Evolutionary conservation across 805 yeast genomes (phyloP).

Genomic region (Metschnikowia amazonensis): DNA sequence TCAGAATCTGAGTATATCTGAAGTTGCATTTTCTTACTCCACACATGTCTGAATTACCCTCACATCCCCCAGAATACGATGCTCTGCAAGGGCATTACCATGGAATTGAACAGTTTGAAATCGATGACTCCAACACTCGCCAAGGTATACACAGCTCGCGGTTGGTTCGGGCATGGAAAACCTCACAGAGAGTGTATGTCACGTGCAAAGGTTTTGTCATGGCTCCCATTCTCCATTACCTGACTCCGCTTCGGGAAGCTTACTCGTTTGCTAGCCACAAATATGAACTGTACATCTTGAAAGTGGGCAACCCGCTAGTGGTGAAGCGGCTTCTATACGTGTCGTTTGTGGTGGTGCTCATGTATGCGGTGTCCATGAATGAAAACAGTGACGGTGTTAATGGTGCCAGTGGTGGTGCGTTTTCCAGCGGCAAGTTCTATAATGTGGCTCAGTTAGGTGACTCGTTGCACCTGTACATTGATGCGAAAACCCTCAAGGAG

Average conservation of each 20-base stretch:
- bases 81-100: background rate
- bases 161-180: slow-evolving; percentile 33
- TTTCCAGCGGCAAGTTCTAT: slow-evolving; percentile 55
- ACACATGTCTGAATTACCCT: slow-evolving; percentile 2
- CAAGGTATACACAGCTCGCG: background rate
- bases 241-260: slow-evolving; percentile 52
- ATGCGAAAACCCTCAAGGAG: slow-evolving; percentile 54
- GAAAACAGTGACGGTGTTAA: slow-evolving; percentile 43
- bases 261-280: slow-evolving; percentile 39
- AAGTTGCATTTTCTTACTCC: no score
- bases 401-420: slow-evolving; percentile 40
- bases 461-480: slow-evolving; percentile 49
- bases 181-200: slow-evolving; percentile 32
- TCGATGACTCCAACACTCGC: slow-evolving; percentile 26
- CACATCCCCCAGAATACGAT: slow-evolving; percentile 3
- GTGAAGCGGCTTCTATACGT: slow-evolving; percentile 76
- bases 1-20: no score
- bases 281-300: slow-evolving; percentile 55
- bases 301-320: slow-evolving; percentile 82
- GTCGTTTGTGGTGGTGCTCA: slow-evolving; percentile 51
- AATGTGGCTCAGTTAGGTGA: slow-evolving; percentile 52
- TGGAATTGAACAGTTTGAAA: slow-evolving; percentile 32
- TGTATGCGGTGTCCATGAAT: slow-evolving; percentile 56
- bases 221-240: slow-evolving; percentile 40
- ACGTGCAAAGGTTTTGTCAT: slow-evolving; percentile 36